A percentile compares a stretch with the other conserved stretches of the same genome.
These are phyloP conservation scores for Adansonia madagascariensis DNA, from an alignment of 441 rosid species.

Conservation along the genomic window DNA sequence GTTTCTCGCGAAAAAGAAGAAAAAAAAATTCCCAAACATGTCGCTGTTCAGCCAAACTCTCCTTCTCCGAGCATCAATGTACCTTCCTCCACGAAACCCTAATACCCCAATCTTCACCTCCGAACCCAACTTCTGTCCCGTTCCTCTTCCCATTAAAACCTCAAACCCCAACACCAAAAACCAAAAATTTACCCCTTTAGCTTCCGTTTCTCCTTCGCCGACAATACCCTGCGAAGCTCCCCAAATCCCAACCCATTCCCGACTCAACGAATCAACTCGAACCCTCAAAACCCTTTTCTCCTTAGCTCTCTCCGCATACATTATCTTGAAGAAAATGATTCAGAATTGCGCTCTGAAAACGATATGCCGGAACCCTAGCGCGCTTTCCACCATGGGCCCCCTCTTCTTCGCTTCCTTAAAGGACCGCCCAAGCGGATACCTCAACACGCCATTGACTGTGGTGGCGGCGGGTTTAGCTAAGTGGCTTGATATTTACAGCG, in stretches of 20 bases:
- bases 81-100: conserved; percentile 18
- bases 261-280: conserved; percentile 52
- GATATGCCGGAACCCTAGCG: conserved; percentile 13
- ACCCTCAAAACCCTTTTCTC: conserved; percentile 53
- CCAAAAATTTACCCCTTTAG: conserved; percentile 34
- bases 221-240: conserved; percentile 16
- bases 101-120: neutral
- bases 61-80: conserved; percentile 16
- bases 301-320: conserved; percentile 34
- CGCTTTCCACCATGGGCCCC: conserved; percentile 38
- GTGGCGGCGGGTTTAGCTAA: conserved; percentile 81
- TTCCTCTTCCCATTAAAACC: conserved; percentile 30
- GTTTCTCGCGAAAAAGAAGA: neutral
- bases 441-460: conserved; percentile 78
- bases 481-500: conserved; percentile 87
- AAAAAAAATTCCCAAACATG: neutral
- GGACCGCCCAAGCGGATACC: conserved; percentile 50
- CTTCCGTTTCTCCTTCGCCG: conserved; percentile 31
- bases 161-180: conserved; percentile 13
- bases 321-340: conserved; percentile 37
- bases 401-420: conserved; percentile 51
- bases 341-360: conserved; percentile 38
- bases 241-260: conserved; percentile 24
- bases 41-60: conserved; percentile 26
- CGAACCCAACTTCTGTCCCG: conserved; percentile 1